Evolutionary conservation across 176 grass and related monocot genomes (phyloP).

Genomic region (Oryza glaberrima): DNA sequence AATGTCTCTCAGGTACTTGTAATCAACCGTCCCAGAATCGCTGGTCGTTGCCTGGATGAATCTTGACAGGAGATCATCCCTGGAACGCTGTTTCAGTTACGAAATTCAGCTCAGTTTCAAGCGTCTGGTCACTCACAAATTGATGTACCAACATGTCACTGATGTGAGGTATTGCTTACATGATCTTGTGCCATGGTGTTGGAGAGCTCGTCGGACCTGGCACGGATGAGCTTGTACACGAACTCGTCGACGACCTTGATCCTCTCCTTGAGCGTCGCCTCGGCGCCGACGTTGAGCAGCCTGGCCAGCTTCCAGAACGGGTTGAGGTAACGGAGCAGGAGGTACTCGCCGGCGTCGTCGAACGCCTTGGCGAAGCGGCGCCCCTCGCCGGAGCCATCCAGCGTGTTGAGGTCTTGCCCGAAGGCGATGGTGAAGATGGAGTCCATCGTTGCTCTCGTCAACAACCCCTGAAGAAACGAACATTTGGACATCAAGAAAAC

Average conservation of each 20-base stretch:
- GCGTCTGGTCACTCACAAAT: too few species aligned
- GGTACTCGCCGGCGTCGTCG: slow-evolving; percentile 67
- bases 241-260: slow-evolving; percentile 59
- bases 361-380: slow-evolving; percentile 62
- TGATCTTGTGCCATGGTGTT: background rate
- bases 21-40: slow-evolving; percentile 40
- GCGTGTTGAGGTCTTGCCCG: slow-evolving; percentile 55
- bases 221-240: slow-evolving; percentile 48
- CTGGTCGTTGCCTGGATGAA: slow-evolving; percentile 39
- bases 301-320: slow-evolving; percentile 57
- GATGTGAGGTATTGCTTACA: slow-evolving; percentile 6
- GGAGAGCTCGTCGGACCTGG: slow-evolving; percentile 36
- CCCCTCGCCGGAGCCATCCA: slow-evolving; percentile 38
- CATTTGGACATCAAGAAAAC: too few species aligned
- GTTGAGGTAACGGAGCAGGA: slow-evolving; percentile 57
- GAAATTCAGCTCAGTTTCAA: background rate
- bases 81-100: background rate
- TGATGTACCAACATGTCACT: background rate
- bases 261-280: slow-evolving; percentile 42
- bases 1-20: slow-evolving; percentile 67
- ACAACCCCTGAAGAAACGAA: slow-evolving; percentile 38
- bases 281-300: slow-evolving; percentile 53
- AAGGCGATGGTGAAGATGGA: slow-evolving; percentile 68
- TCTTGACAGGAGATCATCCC: slow-evolving; percentile 57
- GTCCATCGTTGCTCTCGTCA: slow-evolving; percentile 68